Base-by-base conservation (phyloP, 352 stramenopile genomes). In the Phytophthora syringae region DNA sequence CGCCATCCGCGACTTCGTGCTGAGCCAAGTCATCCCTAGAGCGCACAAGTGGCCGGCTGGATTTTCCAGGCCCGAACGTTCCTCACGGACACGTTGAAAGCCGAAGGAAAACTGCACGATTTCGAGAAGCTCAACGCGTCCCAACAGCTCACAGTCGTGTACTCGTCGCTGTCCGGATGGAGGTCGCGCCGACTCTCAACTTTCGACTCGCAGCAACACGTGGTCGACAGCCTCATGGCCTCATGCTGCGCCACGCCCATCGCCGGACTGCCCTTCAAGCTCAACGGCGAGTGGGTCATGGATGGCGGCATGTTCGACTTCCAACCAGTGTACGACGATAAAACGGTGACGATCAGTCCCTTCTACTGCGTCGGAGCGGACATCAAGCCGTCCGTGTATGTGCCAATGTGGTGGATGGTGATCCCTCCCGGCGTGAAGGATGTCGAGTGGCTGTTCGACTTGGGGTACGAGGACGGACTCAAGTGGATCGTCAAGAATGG, bases 381-480 rank as follows among this genome's bases (percentile, higher is more conserved):
- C 66, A 97, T 96, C 62, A 96, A 96, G 63, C 88, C 89, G 13
- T 95, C 85, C 32, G 82, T 87, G n/a, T 97, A 96, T 58, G 86
- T 97, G 59, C 89, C 89, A 2, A 88, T 96, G 79, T 94, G 88
- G 86, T 97, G 89, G 89, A 83, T 79, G 1, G 2, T 95, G 28
- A 79, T 92, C 52, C 88, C 89, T n/a, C 86, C 88, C 0, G 76
- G 72, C 7, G 65, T 77, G 39, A 76, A 83, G 13, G 82, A 93
- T 51, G 76, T 96, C 32, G 68, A 91, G 63, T 96, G 89, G 88
- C 69, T 97, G 18, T 94, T 94, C 49, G 80, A 96, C 44, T 57
- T 95, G 25, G 87, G 88, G n/a, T 93, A 95, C 48, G 78, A 89
- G 58, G 88, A 94, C 59, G 83, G 77, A 22, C 77, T 92, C 24